These are phyloP conservation scores for Scheffersomyces illinoinensis DNA, from an alignment of 1,139 yeast species.

Conservation along the genomic window DNA sequence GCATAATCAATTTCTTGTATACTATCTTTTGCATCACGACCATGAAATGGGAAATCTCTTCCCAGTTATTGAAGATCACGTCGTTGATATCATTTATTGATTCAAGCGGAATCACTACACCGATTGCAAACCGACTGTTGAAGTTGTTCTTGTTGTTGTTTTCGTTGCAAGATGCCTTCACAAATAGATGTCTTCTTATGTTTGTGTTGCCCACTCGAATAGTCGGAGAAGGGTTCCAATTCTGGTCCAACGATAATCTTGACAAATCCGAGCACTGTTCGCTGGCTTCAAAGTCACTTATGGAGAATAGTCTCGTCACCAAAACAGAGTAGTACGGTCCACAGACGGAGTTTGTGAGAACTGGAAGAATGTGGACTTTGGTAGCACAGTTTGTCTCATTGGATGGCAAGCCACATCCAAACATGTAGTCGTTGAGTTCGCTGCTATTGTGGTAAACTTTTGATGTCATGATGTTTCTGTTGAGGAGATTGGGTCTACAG, in stretches of 20 bases:
- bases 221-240: conserved; percentile 39
- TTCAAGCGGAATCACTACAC: conserved; percentile 49
- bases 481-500: conserved; percentile 3
- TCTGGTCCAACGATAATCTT: conserved; percentile 4
- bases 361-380: conserved; percentile 50
- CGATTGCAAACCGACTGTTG: conserved; percentile 48
- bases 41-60: conserved; percentile 43
- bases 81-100: conserved; percentile 34
- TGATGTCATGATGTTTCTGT: conserved; percentile 18
- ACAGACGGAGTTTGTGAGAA: conserved; percentile 30
- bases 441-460: conserved; percentile 40
- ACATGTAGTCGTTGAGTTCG: conserved; percentile 54
- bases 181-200: conserved; percentile 3
- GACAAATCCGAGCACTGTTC: conserved; percentile 7
- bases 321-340: conserved; percentile 39
- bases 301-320: conserved; percentile 47
- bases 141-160: conserved; percentile 19
- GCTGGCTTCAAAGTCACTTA: conserved; percentile 26
- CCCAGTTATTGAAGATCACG: conserved; percentile 50
- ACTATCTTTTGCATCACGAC: conserved; percentile 40
- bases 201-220: conserved; percentile 21
- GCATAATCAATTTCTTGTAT: conserved; percentile 33
- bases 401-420: conserved; percentile 57
- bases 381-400: conserved; percentile 47
- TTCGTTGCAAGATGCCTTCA: conserved; percentile 1